phyloP scores from a whole-genome alignment of 352 stramenopile species.

The Peronospora farinosa region DNA sequence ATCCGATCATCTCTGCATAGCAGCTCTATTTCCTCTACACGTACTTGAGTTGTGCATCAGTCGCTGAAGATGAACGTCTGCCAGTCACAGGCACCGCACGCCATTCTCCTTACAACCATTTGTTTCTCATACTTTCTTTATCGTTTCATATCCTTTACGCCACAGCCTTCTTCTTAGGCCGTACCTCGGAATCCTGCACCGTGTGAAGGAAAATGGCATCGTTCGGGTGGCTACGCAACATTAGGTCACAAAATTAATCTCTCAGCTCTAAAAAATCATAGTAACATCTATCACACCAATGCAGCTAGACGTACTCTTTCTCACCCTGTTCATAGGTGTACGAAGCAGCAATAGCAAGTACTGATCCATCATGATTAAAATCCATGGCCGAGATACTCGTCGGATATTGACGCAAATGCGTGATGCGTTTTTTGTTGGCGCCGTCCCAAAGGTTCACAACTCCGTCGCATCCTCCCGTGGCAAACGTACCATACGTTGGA shows the following conservation, averaged over 20 bases:
- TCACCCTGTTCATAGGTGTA: slow-evolving; percentile 98
- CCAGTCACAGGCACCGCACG: too few species aligned
- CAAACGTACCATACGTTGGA: slow-evolving; percentile 90
- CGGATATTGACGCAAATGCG: slow-evolving; percentile 74
- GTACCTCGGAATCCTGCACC: slow-evolving; percentile 85
- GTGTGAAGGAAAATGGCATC: slow-evolving; percentile 92
- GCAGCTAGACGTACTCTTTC: slow-evolving; percentile 74
- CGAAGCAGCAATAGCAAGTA: slow-evolving; percentile 91
- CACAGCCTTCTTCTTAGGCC: slow-evolving; percentile 57
- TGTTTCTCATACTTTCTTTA: not conserved
- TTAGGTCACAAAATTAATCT: slow-evolving; percentile 1
- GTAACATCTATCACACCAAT: not conserved
- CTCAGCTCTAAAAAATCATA: not conserved
- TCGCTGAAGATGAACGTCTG: too few species aligned
- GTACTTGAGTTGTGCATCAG: too few species aligned
- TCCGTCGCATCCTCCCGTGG: slow-evolving; percentile 93
- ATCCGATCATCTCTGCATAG: too few species aligned
- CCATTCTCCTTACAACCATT: too few species aligned
- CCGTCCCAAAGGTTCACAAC: slow-evolving; percentile 91
- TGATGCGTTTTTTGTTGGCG: slow-evolving; percentile 92
- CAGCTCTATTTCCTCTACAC: too few species aligned
- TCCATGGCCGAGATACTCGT: slow-evolving; percentile 90
- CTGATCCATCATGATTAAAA: slow-evolving; percentile 90
- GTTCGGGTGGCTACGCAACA: slow-evolving; percentile 70
- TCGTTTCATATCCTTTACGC: slow-evolving; percentile 14